A percentile compares a stretch with the other conserved stretches of the same genome.
Evolutionary conservation across 2,329 filamentous ascomycete species (phyloP).

Genomic region (Neurospora sp.): DNA sequence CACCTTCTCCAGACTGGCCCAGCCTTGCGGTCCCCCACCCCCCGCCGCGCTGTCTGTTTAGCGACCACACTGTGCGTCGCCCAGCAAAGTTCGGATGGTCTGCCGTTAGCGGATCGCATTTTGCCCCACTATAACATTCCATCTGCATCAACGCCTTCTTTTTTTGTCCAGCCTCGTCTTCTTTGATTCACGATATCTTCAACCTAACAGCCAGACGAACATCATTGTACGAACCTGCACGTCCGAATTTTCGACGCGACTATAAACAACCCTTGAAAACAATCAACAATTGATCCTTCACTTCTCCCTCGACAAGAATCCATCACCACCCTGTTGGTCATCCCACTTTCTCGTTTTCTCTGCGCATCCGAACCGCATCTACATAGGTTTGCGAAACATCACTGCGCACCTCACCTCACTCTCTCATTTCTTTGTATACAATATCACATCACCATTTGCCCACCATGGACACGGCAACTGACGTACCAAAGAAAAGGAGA

Average conservation of each 20-base stretch:
- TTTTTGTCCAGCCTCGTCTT: not conserved
- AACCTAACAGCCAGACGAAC: not conserved
- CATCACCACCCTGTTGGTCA: not conserved
- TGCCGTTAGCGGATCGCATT: not conserved
- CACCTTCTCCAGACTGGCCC: not conserved
- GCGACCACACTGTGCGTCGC: not conserved
- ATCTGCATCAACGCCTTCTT: not conserved
- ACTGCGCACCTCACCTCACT: not conserved
- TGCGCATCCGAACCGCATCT: not conserved
- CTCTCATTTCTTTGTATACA: not conserved
- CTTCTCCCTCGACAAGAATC: not conserved
- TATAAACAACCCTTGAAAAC: not conserved
- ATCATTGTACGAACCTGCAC: not conserved
- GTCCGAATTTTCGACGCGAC: not conserved
- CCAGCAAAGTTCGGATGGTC: not conserved
- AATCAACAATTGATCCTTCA: not conserved
- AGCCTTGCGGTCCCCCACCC: not conserved
- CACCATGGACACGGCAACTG: constrained; percentile 1
- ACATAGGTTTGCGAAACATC: not conserved
- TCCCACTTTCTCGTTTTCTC: not conserved
- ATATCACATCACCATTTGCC: not conserved
- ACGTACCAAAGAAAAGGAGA: constrained; percentile 15
- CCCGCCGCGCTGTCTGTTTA: not conserved
- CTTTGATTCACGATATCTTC: not conserved
- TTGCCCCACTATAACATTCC: not conserved